Evolutionary conservation across 2,329 filamentous ascomycete species (phyloP).

Genomic region (Didymella sp.): DNA sequence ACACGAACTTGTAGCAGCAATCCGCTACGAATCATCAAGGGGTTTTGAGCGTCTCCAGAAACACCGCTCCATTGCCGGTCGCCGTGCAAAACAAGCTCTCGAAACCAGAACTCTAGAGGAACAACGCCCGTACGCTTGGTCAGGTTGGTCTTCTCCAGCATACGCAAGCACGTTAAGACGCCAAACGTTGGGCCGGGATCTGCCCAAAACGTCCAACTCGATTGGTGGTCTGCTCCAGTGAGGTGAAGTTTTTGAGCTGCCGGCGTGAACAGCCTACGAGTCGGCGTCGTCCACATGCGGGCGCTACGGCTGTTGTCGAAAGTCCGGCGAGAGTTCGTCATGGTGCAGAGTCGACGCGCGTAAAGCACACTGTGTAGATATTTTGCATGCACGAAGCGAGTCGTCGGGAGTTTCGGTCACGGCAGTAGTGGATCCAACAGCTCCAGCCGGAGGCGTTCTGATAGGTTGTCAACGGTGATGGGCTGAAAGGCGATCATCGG

Average conservation of each 20-base stretch:
- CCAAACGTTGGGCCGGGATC: background rate
- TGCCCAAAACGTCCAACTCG: background rate
- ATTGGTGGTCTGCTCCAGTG: background rate
- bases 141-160: background rate
- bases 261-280: background rate
- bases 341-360: conserved; percentile 17
- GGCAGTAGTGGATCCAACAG: conserved; percentile 1
- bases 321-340: conserved; percentile 10
- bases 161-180: background rate
- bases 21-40: background rate
- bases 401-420: background rate
- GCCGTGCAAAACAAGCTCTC: background rate
- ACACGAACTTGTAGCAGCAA: background rate
- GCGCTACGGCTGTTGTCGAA: background rate
- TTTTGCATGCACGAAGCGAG: conserved; percentile 2
- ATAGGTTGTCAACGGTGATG: conserved; percentile 7
- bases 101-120: background rate
- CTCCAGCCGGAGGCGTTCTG: conserved; percentile 3
- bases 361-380: conserved; percentile 1
- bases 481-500: conserved; percentile 15
- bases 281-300: conserved; percentile 1
- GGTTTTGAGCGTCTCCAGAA: background rate
- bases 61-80: background rate
- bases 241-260: background rate
- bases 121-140: background rate